Base-by-base conservation (phyloP, 192 early-diverging fungal species). In the Entomortierella chlamydospora region DNA sequence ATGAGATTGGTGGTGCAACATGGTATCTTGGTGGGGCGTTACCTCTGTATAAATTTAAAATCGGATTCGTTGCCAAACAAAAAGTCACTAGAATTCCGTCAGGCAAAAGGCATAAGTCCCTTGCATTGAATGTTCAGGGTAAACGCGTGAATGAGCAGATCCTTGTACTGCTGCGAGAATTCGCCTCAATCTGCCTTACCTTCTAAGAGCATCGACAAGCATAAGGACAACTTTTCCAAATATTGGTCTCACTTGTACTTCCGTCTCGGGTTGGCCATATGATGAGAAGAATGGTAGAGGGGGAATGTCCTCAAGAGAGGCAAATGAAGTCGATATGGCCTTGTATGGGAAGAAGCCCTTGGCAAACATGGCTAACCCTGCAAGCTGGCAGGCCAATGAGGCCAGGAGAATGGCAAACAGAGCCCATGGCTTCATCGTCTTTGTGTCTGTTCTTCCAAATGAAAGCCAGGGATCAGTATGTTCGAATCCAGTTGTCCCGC, bases 321-420 rank as follows among this genome's bases (percentile, higher is more conserved):
- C 87, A 72, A 91, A 91, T 20, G 90, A 89, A 0, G 88, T 83
- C 15, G 92, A 83, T 70, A 83, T 87, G 23, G 82, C 84, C 60
- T 94, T 94, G 81, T 94, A 94, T 11, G 93, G 93, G 59, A 94
- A 94, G 63, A 94, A 93, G 4, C 91, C 93, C 65, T 88, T 90
- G 61, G 84, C 82, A 67, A 94, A 94, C 42, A 90, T 72, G 20
- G 78, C 82, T 34, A 94, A 62, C 2, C 92, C 92, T 9, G 86
- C 68, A 15, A 92, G 67, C 78, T 94, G 91, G 37, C 67, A 70
- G 3, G 34, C 56, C 31, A 68, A 42, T 26, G 76, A 70, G 67
- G 76, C 68, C 50, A 79, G 30, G 18, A 79, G 62, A 39, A 64
- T 54, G 54, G 66, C 41, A 23, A 70, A 66, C 7, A 70, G 50